A percentile compares a stretch with the other conserved stretches of the same genome.
phyloP scores from a whole-genome alignment of 2,329 filamentous ascomycete genomes.

The Emmonsia crescens region DNA sequence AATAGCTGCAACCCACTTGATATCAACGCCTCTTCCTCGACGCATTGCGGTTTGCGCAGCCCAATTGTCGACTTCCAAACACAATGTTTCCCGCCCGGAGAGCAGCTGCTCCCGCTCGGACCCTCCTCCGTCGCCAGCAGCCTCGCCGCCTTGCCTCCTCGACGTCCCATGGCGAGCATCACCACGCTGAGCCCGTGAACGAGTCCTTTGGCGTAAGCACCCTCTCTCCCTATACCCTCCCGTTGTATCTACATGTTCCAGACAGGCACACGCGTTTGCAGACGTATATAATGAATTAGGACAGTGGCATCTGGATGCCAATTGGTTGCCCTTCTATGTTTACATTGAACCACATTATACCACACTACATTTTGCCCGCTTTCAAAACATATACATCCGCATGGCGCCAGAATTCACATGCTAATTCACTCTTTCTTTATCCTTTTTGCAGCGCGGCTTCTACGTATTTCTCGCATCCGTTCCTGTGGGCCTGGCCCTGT shows the following conservation, averaged over 20 bases:
- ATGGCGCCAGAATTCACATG: neutral
- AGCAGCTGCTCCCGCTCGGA: conserved; percentile 28
- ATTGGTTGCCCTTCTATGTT: neutral
- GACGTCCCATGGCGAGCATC: conserved; percentile 24
- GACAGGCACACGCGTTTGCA: neutral
- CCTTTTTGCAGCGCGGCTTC: conserved; percentile 33
- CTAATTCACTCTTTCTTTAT: neutral
- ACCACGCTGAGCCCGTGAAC: conserved; percentile 34
- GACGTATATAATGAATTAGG: neutral
- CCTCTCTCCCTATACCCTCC: conserved; percentile 4
- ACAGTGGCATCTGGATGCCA: neutral
- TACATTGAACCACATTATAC: neutral
- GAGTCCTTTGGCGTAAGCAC: conserved; percentile 36
- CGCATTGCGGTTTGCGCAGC: neutral
- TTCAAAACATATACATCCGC: neutral
- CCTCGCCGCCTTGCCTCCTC: conserved; percentile 36
- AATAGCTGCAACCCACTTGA: neutral
- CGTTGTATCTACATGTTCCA: neutral
- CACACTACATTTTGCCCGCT: neutral
- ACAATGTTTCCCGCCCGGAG: conserved; percentile 34
- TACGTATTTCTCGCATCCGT: conserved; percentile 36
- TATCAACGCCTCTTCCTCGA: neutral
- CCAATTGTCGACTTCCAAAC: neutral
- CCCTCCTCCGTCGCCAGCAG: conserved; percentile 31
- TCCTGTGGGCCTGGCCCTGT: conserved; percentile 32